Conservation (phyloP, 495 filamentous ascomycete genomes). For the Neurospora intermedia region DNA sequence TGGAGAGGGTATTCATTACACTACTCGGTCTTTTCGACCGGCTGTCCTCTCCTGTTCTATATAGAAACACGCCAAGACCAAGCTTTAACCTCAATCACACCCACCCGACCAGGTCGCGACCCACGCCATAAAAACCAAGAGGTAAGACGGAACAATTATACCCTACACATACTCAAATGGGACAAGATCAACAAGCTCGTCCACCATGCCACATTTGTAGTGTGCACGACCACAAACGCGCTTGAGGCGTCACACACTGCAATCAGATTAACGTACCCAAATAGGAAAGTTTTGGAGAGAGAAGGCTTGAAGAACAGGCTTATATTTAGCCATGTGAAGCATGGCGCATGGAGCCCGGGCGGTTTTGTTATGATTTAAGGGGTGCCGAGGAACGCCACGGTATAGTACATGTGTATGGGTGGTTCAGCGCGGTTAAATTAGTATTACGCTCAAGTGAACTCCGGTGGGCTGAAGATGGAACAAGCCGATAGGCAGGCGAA, state of each 20-base stretch:
- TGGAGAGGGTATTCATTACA: neutral
- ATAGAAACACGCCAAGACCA: neutral
- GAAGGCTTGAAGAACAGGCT: neutral
- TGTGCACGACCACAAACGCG: neutral
- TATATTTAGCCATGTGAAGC: neutral
- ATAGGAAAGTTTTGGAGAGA: neutral
- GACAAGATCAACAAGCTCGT: neutral
- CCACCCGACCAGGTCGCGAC: neutral
- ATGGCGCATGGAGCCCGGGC: neutral
- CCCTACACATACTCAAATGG: neutral
- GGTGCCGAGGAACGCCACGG: neutral
- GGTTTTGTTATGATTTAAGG: neutral
- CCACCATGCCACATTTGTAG: neutral
- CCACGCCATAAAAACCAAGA: neutral
- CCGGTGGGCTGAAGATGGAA: neutral
- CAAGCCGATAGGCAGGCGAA: too few species aligned
- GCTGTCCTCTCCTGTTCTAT: neutral
- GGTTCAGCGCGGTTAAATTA: neutral
- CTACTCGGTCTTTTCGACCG: neutral
- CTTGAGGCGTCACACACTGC: neutral
- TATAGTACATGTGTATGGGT: neutral
- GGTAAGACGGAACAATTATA: neutral
- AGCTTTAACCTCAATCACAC: neutral
- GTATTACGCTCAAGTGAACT: neutral
- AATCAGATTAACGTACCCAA: neutral